phyloP scores from a whole-genome alignment of 2,329 filamentous ascomycete genomes.

The Claviceps citrina region DNA sequence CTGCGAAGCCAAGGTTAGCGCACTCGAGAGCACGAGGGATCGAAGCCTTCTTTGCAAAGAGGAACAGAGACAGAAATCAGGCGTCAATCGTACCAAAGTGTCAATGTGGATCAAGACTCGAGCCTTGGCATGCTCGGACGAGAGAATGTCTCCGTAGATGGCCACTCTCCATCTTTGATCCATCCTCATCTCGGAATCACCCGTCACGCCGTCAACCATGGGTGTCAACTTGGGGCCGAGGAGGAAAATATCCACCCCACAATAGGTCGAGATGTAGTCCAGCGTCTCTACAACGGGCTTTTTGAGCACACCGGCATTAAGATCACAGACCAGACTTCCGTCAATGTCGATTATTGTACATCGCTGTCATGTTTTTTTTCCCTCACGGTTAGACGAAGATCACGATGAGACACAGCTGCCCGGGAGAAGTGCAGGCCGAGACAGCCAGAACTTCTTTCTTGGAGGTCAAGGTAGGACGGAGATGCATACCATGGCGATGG shows the following conservation, averaged over 20 bases:
- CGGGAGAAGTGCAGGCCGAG: not conserved
- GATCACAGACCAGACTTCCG: constrained; percentile 73
- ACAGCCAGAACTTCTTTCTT: not conserved
- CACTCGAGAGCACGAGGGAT: not conserved
- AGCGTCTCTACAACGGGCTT: constrained; percentile 68
- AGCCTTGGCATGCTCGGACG: constrained; percentile 92
- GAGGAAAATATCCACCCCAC: constrained; percentile 91
- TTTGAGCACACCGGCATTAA: constrained; percentile 50
- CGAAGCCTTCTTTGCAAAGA: not conserved
- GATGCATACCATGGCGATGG: constrained; percentile 69
- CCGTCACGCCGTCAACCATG: constrained; percentile 58
- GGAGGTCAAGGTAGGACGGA: not conserved
- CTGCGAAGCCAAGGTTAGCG: constrained; percentile 21
- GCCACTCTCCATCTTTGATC: constrained; percentile 84
- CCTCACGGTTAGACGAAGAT: not conserved
- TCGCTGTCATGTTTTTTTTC: constrained; percentile 33
- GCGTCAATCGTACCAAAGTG: constrained; percentile 49
- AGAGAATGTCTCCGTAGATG: constrained; percentile 91
- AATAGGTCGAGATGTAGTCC: constrained; percentile 73
- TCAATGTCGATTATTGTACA: constrained; percentile 90
- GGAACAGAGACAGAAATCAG: not conserved
- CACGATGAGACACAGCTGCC: not conserved
- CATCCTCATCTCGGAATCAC: constrained; percentile 66
- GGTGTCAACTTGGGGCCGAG: constrained; percentile 78
- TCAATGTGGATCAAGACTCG: constrained; percentile 94